These are phyloP conservation scores for Phylloporus sp. DNA, from an alignment of 768 basidiomycete species.

Conservation along the genomic window DNA sequence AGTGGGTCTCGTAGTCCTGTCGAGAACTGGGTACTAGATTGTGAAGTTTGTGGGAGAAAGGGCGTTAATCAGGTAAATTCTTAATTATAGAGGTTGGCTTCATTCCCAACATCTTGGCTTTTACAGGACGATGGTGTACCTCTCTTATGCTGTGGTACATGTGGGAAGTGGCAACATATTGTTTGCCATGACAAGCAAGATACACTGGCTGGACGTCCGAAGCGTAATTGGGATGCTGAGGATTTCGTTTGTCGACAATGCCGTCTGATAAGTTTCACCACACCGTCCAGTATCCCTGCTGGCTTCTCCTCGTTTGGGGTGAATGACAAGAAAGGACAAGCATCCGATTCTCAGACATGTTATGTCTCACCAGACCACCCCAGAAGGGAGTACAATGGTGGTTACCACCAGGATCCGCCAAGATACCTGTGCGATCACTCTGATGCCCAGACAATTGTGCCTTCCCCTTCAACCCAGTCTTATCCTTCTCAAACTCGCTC, in stretches of 20 bases:
- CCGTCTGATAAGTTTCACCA: constrained; percentile 21
- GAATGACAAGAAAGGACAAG: constrained; percentile 8
- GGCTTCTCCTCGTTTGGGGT: constrained; percentile 5
- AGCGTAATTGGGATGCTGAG: constrained; percentile 80
- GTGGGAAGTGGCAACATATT: constrained; percentile 89
- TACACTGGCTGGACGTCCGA: constrained; percentile 53
- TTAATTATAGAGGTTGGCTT: neutral
- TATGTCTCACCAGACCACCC: constrained; percentile 13
- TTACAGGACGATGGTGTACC: constrained; percentile 73
- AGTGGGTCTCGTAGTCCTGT: constrained; percentile 52
- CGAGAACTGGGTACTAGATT: constrained; percentile 83
- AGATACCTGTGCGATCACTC: constrained; percentile 25
- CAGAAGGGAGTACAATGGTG: constrained; percentile 14
- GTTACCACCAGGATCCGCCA: constrained; percentile 15
- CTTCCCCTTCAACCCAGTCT: constrained; percentile 17
- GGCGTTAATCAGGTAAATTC: constrained; percentile 69
- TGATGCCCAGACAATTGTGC: constrained; percentile 11
- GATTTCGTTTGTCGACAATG: constrained; percentile 77
- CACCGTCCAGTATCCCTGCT: constrained; percentile 4
- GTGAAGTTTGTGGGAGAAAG: constrained; percentile 74
- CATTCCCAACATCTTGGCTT: constrained; percentile 7
- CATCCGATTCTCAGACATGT: constrained; percentile 10
- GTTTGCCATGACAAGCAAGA: constrained; percentile 78
- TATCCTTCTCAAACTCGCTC: constrained; percentile 19
- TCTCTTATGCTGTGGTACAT: constrained; percentile 78